Percentiles rank a stretch among this genome's conserved stretches.
Conservation (phyloP, 305 asterid species). For the Petunia hybrid region DNA sequence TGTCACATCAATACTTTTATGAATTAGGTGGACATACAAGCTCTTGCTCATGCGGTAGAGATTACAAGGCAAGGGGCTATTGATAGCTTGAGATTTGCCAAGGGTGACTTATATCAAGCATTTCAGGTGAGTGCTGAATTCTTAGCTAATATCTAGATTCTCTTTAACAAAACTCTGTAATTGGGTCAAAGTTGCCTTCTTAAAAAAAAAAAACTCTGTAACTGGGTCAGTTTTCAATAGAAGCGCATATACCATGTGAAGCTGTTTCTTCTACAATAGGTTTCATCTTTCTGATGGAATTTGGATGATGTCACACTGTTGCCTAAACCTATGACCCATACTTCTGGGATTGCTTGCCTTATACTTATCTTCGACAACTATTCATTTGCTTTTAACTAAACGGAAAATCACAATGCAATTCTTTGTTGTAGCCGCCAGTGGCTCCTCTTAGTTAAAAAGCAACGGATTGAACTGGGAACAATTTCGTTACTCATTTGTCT, state of each 20-base stretch:
- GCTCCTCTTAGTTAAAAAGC: background rate
- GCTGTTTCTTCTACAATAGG: background rate
- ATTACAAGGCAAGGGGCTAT: conserved; percentile 96
- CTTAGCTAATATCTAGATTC: background rate
- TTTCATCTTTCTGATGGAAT: conserved; percentile 18
- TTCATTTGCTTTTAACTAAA: conserved; percentile 23
- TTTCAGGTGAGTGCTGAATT: conserved; percentile 70
- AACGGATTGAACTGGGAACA: background rate
- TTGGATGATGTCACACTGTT: conserved; percentile 12
- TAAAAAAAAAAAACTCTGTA: too few relatives aligned
- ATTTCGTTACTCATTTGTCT: conserved; percentile 12
- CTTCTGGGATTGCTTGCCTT: background rate
- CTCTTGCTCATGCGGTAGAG: conserved; percentile 98
- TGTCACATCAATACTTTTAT: conserved; percentile 26
- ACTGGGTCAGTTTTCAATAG: background rate
- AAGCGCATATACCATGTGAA: background rate
- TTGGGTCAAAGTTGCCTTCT: too few relatives aligned
- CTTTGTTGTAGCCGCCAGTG: conserved; percentile 8
- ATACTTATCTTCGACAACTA: background rate
- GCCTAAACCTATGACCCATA: background rate
- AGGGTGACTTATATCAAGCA: conserved; percentile 89
- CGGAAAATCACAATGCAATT: background rate
- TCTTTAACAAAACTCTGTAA: background rate
- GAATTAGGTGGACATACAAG: conserved; percentile 92
- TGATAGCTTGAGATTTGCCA: conserved; percentile 94